These are phyloP conservation scores for Trametes villosa DNA, from an alignment of 768 basidiomycete genomes.

Conservation along the genomic window DNA sequence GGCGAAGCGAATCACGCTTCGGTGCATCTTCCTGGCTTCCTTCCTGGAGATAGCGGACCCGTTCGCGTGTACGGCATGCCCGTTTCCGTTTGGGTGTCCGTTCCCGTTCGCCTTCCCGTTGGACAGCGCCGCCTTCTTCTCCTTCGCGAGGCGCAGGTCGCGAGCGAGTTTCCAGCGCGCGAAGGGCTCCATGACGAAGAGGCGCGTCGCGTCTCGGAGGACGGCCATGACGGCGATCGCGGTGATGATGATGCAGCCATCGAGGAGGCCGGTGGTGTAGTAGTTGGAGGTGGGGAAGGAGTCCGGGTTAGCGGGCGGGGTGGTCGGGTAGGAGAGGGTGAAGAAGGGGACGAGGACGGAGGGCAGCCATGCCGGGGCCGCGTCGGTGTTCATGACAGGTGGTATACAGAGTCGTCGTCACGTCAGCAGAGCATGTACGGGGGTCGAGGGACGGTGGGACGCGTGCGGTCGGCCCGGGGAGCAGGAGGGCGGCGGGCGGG, in stretches of 20 bases:
- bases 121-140: conserved; percentile 25
- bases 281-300: conserved; percentile 73
- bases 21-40: conserved; percentile 64
- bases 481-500: not conserved
- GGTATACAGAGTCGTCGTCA: conserved; percentile 29
- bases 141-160: conserved; percentile 43
- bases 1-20: conserved; percentile 84
- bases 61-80: conserved; percentile 35
- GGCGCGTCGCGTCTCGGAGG: conserved; percentile 76
- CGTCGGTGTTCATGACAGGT: conserved; percentile 42
- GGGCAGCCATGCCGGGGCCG: conserved; percentile 48
- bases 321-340: conserved; percentile 70
- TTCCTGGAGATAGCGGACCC: conserved; percentile 36
- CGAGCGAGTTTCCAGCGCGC: conserved; percentile 75
- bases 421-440: conserved; percentile 43
- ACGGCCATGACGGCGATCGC: conserved; percentile 88
- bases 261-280: conserved; percentile 74
- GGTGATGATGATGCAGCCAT: conserved; percentile 79
- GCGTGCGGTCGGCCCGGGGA: conserved; percentile 8
- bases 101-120: conserved; percentile 34
- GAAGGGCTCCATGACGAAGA: conserved; percentile 79
- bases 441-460: not conserved
- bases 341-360: conserved; percentile 69
- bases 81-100: conserved; percentile 34
- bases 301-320: conserved; percentile 60